These are phyloP conservation scores for Fusarium dimerum DNA, from an alignment of 2,329 filamentous ascomycete genomes.

Conservation along the genomic window DNA sequence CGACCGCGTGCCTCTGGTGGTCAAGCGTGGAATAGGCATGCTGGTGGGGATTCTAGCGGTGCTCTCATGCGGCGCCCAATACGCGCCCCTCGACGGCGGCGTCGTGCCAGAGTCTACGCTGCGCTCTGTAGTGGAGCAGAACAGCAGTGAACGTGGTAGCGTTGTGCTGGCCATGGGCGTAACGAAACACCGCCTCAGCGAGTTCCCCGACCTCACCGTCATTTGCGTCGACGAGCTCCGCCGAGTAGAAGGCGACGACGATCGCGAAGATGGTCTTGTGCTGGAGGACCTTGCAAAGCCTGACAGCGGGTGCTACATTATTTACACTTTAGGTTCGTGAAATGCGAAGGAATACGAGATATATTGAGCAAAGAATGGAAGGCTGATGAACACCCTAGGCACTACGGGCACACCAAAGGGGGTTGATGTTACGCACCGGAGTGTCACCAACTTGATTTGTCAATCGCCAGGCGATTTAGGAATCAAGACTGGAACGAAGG, in stretches of 20 bases:
- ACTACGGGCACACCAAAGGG: conserved; percentile 62
- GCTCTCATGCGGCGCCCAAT: conserved; percentile 47
- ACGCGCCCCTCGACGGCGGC: conserved; percentile 45
- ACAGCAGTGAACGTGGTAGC: neutral
- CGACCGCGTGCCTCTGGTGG: conserved; percentile 44
- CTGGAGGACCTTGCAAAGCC: neutral
- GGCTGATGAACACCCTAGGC: too few species aligned
- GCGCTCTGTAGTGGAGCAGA: neutral
- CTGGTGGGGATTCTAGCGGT: conserved; percentile 44
- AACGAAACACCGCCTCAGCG: too few species aligned
- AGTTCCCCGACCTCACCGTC: too few species aligned
- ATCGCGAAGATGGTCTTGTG: too few species aligned
- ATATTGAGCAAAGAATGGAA: neutral
- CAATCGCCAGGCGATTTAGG: conserved; percentile 51
- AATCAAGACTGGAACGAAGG: conserved; percentile 50
- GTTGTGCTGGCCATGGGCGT: too few species aligned
- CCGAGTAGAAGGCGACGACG: too few species aligned
- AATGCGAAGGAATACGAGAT: neutral
- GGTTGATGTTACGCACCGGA: conserved; percentile 56
- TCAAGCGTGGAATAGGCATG: conserved; percentile 45
- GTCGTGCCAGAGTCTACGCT: neutral
- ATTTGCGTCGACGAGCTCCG: too few species aligned
- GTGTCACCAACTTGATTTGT: conserved; percentile 56
- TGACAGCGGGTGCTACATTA: conserved; percentile 47
- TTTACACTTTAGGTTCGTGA: conserved; percentile 54